Conservation (phyloP, 2,329 filamentous ascomycete genomes). For the Orbilia brochopaga region DNA sequence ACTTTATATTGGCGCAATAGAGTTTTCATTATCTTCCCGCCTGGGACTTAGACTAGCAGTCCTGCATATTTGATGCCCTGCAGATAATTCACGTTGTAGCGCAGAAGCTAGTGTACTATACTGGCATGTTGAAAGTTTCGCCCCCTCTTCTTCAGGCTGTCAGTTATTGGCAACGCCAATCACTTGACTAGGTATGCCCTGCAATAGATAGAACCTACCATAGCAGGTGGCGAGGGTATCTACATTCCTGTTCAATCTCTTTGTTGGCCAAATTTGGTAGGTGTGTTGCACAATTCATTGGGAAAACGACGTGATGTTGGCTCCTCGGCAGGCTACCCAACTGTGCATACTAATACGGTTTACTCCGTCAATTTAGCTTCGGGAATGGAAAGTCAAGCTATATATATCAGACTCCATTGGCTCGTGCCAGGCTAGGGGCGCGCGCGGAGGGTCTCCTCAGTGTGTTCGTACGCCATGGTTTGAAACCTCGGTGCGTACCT, state of each 20-base stretch:
- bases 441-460: neutral
- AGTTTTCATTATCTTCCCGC: neutral
- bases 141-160: constrained; percentile 49
- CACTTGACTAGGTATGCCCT: constrained; percentile 33
- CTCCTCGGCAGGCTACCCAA: constrained; percentile 11
- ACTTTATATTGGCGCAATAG: constrained; percentile 25
- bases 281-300: constrained; percentile 35
- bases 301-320: constrained; percentile 25
- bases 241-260: constrained; percentile 47
- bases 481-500: neutral
- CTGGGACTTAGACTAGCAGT: neutral
- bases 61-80: neutral
- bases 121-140: constrained; percentile 9
- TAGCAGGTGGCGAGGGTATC: constrained; percentile 29
- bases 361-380: constrained; percentile 9
- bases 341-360: neutral
- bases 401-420: constrained; percentile 10
- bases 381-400: constrained; percentile 17
- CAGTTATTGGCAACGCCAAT: constrained; percentile 50
- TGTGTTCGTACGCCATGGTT: neutral
- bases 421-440: neutral
- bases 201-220: constrained; percentile 44
- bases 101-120: constrained; percentile 10
- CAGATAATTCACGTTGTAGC: constrained; percentile 25
- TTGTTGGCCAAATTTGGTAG: constrained; percentile 31